Evolutionary conservation across 1,284 basidiomycete species (phyloP).

Genomic region (Melampsora larici-populina): DNA sequence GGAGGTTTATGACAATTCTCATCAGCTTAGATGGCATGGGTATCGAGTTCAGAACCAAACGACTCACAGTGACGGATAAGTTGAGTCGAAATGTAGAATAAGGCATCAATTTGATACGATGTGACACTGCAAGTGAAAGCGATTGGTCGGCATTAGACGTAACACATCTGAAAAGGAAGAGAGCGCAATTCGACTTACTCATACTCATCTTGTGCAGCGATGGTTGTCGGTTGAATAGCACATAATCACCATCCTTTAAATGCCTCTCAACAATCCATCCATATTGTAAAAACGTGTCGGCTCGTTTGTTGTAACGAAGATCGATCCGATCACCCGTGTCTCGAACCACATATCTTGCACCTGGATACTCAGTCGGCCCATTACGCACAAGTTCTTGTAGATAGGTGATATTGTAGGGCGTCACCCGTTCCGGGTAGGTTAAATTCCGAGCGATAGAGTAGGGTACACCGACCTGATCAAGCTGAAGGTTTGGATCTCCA

Average conservation of each 20-base stretch:
- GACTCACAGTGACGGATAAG: constrained; percentile 77
- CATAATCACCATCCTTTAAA: constrained; percentile 92
- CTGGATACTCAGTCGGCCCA: constrained; percentile 91
- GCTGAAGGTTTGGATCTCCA: constrained; percentile 92
- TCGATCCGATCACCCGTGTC: constrained; percentile 98
- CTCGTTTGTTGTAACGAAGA: constrained; percentile 92
- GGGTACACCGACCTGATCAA: constrained; percentile 98
- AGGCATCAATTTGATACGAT: constrained; percentile 94
- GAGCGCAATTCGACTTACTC: constrained; percentile 57
- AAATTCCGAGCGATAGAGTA: constrained; percentile 94
- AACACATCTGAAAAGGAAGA: not conserved
- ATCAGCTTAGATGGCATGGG: constrained; percentile 35
- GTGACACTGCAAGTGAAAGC: constrained; percentile 64
- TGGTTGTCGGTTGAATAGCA: constrained; percentile 97
- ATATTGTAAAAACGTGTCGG: constrained; percentile 94
- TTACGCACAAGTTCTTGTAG: constrained; percentile 95
- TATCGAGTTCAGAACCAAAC: constrained; percentile 3
- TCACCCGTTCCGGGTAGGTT: constrained; percentile 96
- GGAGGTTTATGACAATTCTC: not conserved
- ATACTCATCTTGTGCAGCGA: constrained; percentile 99
- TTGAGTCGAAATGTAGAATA: constrained; percentile 98
- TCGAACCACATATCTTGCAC: constrained; percentile 93
- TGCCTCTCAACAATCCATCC: constrained; percentile 99
- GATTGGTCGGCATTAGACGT: not conserved
- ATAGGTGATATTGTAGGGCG: constrained; percentile 93